Conservation (phyloP, 352 stramenopile species). For the Globisporangium sylvaticum region DNA sequence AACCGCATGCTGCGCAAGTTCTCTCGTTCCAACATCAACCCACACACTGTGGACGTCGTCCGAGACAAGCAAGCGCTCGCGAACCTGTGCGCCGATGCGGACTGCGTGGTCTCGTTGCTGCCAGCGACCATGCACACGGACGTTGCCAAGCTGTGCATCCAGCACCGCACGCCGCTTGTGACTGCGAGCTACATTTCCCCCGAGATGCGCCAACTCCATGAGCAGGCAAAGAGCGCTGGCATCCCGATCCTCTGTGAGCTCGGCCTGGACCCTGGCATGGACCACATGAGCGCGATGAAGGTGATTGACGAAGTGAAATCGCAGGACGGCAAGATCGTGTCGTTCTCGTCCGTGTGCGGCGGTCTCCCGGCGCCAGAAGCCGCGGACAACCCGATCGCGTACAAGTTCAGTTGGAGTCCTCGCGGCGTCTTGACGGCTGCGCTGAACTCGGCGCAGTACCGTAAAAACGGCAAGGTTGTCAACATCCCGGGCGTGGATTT, state of each 20-base stretch:
- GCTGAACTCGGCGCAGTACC: constrained; percentile 89
- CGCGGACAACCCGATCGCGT: constrained; percentile 93
- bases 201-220: constrained; percentile 88
- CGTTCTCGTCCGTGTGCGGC: constrained; percentile 94
- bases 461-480: constrained; percentile 80
- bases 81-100: constrained; percentile 65
- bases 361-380: constrained; percentile 93
- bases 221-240: constrained; percentile 63
- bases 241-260: constrained; percentile 95
- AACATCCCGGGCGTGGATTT: constrained; percentile 86
- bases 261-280: constrained; percentile 94
- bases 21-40: constrained; percentile 54
- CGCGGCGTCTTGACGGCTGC: constrained; percentile 92
- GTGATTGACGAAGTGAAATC: constrained; percentile 95
- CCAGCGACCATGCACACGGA: constrained; percentile 92
- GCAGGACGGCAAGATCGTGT: constrained; percentile 83
- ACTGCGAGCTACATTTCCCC: constrained; percentile 95
- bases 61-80: constrained; percentile 58
- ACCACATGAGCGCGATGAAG: constrained; percentile 97
- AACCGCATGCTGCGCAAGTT: constrained; percentile 68
- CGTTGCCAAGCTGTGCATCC: constrained; percentile 88
- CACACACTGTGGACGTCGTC: constrained; percentile 77
- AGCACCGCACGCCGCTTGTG: constrained; percentile 84
- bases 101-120: constrained; percentile 93
- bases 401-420: constrained; percentile 98